A percentile compares a stretch with the other conserved stretches of the same genome.
Conservation (phyloP, 352 stramenopile species). For the Pythium phragmitis region DNA sequence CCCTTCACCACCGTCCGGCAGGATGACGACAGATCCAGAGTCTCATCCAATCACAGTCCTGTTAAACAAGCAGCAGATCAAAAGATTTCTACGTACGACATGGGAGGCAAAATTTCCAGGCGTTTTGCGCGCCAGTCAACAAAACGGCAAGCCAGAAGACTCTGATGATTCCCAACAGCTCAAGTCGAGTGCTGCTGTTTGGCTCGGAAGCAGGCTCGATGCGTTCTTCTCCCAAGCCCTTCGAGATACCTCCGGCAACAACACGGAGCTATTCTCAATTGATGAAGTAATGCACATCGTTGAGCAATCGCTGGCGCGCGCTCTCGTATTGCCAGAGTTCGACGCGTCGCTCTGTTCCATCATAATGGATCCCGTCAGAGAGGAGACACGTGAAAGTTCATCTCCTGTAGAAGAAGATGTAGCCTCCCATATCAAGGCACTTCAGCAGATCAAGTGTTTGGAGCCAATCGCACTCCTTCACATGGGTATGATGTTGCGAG, state of each 20-base stretch:
- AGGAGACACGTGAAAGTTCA: neutral
- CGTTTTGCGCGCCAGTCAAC: neutral
- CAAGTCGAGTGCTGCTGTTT: conserved; percentile 20
- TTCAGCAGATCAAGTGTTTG: conserved; percentile 21
- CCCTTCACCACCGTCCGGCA: neutral
- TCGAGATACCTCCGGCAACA: conserved; percentile 6
- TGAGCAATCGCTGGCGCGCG: conserved; percentile 8
- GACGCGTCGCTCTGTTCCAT: conserved; percentile 15
- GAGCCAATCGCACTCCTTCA: conserved; percentile 24
- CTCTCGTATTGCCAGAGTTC: conserved; percentile 27
- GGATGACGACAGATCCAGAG: neutral
- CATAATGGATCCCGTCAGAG: neutral
- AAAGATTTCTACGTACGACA: conserved; percentile 39
- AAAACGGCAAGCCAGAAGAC: conserved; percentile 3
- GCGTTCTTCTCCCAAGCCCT: conserved; percentile 20
- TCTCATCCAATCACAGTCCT: neutral
- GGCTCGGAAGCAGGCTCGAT: conserved; percentile 28
- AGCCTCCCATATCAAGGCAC: neutral
- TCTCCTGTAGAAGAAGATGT: neutral
- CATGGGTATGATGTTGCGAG: conserved; percentile 17
- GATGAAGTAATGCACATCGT: conserved; percentile 24
- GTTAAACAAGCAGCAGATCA: conserved; percentile 46
- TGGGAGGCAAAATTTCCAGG: conserved; percentile 40
- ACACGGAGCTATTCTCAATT: conserved; percentile 10
- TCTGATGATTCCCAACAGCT: neutral